phyloP scores from a whole-genome alignment of 805 yeast genomes.

The Cyberlindnera sargentensis region DNA sequence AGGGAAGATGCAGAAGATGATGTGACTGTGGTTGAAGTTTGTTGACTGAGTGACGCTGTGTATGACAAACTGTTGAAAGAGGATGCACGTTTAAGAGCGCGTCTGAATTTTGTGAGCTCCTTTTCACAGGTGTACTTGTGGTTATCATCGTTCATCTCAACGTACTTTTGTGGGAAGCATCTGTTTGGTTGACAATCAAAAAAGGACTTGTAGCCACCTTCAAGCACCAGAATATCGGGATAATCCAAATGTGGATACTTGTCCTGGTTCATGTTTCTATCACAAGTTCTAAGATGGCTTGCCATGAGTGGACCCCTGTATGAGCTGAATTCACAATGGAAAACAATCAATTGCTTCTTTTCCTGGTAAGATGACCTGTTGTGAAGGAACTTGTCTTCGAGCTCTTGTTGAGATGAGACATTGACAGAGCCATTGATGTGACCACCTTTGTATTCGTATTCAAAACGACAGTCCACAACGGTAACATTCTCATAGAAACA shows the following conservation, averaged over 20 bases:
- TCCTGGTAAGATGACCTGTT: slow-evolving; percentile 14
- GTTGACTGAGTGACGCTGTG: slow-evolving; percentile 13
- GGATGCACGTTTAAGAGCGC: slow-evolving; percentile 33
- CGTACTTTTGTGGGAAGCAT: slow-evolving; percentile 73
- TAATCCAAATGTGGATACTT: slow-evolving; percentile 75
- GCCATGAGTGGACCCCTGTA: slow-evolving; percentile 96
- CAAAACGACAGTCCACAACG: slow-evolving; percentile 85
- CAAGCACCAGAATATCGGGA: slow-evolving; percentile 83
- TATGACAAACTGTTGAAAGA: slow-evolving; percentile 26
- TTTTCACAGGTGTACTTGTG: slow-evolving; percentile 44
- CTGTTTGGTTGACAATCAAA: slow-evolving; percentile 48
- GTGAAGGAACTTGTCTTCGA: slow-evolving; percentile 50
- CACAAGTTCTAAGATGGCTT: slow-evolving; percentile 72
- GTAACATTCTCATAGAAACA: slow-evolving; percentile 35
- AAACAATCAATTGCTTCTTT: slow-evolving; percentile 49
- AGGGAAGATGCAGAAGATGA: neutral
- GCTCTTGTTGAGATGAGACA: slow-evolving; percentile 58
- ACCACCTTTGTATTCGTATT: slow-evolving; percentile 89
- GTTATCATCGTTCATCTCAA: slow-evolving; percentile 74
- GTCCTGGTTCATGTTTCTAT: slow-evolving; percentile 65
- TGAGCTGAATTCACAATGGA: slow-evolving; percentile 93
- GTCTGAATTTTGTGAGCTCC: slow-evolving; percentile 46
- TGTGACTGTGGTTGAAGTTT: slow-evolving; percentile 1
- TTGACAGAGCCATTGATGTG: slow-evolving; percentile 83
- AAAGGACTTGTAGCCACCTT: slow-evolving; percentile 87